Conservation (phyloP, 805 yeast species). For the Tanozyma kutaoensis region DNA sequence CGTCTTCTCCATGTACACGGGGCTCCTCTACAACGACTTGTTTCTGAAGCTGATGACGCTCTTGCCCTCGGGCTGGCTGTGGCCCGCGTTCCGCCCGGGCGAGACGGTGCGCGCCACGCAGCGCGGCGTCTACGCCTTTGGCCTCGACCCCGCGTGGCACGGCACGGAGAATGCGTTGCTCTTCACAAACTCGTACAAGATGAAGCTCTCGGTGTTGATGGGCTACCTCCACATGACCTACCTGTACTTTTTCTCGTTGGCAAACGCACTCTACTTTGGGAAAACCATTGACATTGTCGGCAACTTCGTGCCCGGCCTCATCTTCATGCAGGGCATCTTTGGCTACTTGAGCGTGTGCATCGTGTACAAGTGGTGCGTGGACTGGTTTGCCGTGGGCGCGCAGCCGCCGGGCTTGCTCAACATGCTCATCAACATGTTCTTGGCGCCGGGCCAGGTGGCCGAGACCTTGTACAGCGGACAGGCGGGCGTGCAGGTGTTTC, state of each 20-base stretch:
- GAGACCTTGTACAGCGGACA: slow-evolving; percentile 58
- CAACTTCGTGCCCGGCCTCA: slow-evolving; percentile 59
- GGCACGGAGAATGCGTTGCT: slow-evolving; percentile 63
- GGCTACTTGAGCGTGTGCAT: slow-evolving; percentile 59
- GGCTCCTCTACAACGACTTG: slow-evolving; percentile 58
- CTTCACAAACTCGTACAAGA: slow-evolving; percentile 62
- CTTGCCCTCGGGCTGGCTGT: slow-evolving; percentile 61
- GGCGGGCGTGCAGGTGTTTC: slow-evolving; percentile 41
- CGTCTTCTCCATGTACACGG: slow-evolving; percentile 59
- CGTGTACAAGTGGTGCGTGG: slow-evolving; percentile 61
- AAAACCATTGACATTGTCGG: slow-evolving; percentile 56
- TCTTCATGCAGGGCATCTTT: slow-evolving; percentile 66
- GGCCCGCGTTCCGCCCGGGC: slow-evolving; percentile 35
- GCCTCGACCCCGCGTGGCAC: slow-evolving; percentile 68
- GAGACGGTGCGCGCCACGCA: slow-evolving; percentile 29
- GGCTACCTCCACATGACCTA: slow-evolving; percentile 68
- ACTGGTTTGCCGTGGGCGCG: slow-evolving; percentile 49
- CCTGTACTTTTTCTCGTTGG: slow-evolving; percentile 55
- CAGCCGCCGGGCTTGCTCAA: slow-evolving; percentile 65
- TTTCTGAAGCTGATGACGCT: slow-evolving; percentile 58
- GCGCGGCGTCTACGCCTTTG: slow-evolving; percentile 41
- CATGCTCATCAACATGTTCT: slow-evolving; percentile 66
- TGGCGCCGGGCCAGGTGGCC: slow-evolving; percentile 58
- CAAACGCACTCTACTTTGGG: slow-evolving; percentile 43
- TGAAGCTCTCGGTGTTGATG: slow-evolving; percentile 66